Conservation (phyloP, 1,284 basidiomycete species). For the Leccinum solheimii region DNA sequence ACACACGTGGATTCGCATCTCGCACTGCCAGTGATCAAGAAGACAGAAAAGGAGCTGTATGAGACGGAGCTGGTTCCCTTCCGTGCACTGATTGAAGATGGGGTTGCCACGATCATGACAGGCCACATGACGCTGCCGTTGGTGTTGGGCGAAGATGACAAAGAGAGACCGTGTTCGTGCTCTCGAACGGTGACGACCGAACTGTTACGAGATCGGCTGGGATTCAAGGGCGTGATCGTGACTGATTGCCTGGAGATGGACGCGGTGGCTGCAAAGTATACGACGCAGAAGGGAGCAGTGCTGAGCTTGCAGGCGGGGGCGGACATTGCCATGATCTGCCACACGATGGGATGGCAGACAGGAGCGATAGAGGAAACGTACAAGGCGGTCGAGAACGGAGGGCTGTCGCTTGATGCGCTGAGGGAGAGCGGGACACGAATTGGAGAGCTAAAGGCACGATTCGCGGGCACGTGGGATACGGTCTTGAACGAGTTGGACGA, state of each 20-base stretch:
- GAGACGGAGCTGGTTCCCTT: conserved; percentile 62
- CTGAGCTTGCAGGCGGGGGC: conserved; percentile 58
- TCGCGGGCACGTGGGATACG: conserved; percentile 49
- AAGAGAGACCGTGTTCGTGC: conserved; percentile 57
- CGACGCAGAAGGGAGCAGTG: conserved; percentile 54
- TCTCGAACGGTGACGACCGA: conserved; percentile 51
- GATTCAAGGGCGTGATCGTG: conserved; percentile 57
- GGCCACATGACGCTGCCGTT: conserved; percentile 69
- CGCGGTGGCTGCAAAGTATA: conserved; percentile 56
- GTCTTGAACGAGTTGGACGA: conserved; percentile 36
- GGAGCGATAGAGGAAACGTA: conserved; percentile 54
- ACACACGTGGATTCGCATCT: conserved; percentile 70
- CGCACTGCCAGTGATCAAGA: conserved; percentile 60
- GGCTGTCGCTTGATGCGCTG: conserved; percentile 42
- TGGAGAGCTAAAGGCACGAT: conserved; percentile 48
- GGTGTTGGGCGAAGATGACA: conserved; percentile 44
- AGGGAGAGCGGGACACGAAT: conserved; percentile 47
- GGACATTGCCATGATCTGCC: conserved; percentile 72
- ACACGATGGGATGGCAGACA: conserved; percentile 53
- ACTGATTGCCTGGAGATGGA: conserved; percentile 75
- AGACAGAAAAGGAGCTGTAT: conserved; percentile 43
- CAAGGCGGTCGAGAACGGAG: conserved; percentile 45
- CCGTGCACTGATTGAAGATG: conserved; percentile 40
- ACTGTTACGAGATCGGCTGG: conserved; percentile 50
- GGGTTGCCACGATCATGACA: conserved; percentile 62